A percentile compares a stretch with the other conserved stretches of the same genome.
phyloP scores from a whole-genome alignment of 768 basidiomycete species.

The Leucosporidium scottii region DNA sequence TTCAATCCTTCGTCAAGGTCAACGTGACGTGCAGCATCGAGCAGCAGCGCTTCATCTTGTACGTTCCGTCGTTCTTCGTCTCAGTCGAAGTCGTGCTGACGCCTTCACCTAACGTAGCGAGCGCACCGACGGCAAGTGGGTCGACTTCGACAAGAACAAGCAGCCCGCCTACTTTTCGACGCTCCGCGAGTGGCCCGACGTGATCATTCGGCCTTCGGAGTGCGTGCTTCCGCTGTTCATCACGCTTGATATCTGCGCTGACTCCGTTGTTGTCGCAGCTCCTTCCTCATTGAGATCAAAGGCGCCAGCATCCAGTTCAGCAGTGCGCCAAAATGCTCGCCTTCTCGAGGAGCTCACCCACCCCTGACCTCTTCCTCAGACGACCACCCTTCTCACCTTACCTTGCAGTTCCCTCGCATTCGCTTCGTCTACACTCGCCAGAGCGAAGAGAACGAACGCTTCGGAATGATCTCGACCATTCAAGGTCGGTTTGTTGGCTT shows the following conservation, averaged over 20 bases:
- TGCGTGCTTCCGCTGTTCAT: constrained; percentile 41
- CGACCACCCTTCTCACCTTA: no score
- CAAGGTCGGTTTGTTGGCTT: no score
- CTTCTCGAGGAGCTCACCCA: no score
- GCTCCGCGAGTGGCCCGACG: constrained; percentile 76
- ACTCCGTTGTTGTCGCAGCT: background rate
- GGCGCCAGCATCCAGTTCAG: constrained; percentile 79
- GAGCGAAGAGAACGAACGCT: no score
- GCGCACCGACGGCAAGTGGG: constrained; percentile 56
- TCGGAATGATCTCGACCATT: no score
- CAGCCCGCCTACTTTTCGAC: constrained; percentile 45
- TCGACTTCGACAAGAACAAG: constrained; percentile 43
- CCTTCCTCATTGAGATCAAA: constrained; percentile 83
- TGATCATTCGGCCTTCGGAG: constrained; percentile 86
- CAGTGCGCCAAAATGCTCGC: constrained; percentile 45
- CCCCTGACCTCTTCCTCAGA: no score
- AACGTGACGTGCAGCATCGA: constrained; percentile 79
- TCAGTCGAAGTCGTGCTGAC: no score
- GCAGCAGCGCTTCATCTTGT: constrained; percentile 73
- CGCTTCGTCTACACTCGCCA: no score
- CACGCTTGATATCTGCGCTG: background rate
- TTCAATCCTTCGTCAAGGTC: constrained; percentile 78
- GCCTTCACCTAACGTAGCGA: constrained; percentile 46
- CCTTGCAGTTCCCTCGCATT: no score
- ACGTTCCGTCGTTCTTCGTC: constrained; percentile 11